Percentiles rank a stretch among this genome's conserved stretches.
Conservation (phyloP, 257 asterid genomes). For the Jaltomata sinuosa region DNA sequence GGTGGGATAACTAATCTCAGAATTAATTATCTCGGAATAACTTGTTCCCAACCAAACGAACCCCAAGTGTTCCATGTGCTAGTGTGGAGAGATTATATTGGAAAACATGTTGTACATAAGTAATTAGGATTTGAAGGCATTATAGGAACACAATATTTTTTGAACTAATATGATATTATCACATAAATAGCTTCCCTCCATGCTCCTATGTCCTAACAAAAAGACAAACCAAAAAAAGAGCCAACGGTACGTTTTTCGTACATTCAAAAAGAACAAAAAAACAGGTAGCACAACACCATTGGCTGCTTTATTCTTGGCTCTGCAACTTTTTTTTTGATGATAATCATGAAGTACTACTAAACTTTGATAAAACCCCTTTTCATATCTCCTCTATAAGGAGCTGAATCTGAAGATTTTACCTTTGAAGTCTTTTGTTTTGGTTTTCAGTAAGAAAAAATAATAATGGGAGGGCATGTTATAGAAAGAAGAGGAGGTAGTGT, state of each 20-base stretch:
- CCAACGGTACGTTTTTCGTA: conserved; percentile 23
- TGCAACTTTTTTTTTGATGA: not conserved
- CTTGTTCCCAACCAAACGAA: too few relatives aligned
- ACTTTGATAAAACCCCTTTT: not conserved
- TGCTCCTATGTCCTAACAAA: not conserved
- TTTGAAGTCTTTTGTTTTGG: not conserved
- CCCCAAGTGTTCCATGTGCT: too few relatives aligned
- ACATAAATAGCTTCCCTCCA: not conserved
- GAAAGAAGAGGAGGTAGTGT: conserved; percentile 14
- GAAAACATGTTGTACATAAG: too few relatives aligned
- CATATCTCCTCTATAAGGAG: not conserved
- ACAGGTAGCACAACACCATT: conserved; percentile 44
- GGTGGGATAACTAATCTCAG: too few relatives aligned
- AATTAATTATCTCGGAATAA: too few relatives aligned
- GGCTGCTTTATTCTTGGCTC: conserved; percentile 7
- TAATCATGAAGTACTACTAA: not conserved
- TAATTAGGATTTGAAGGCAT: not conserved
- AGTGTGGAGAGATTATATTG: too few relatives aligned
- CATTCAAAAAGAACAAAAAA: conserved; percentile 11
- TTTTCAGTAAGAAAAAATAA: not conserved
- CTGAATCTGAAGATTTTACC: not conserved
- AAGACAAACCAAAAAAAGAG: not conserved
- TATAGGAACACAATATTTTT: not conserved
- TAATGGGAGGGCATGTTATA: not conserved
- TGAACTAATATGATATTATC: not conserved